Evolutionary conservation across 306 rosid genomes (phyloP).

Genomic region (Acmispon strigosus): DNA sequence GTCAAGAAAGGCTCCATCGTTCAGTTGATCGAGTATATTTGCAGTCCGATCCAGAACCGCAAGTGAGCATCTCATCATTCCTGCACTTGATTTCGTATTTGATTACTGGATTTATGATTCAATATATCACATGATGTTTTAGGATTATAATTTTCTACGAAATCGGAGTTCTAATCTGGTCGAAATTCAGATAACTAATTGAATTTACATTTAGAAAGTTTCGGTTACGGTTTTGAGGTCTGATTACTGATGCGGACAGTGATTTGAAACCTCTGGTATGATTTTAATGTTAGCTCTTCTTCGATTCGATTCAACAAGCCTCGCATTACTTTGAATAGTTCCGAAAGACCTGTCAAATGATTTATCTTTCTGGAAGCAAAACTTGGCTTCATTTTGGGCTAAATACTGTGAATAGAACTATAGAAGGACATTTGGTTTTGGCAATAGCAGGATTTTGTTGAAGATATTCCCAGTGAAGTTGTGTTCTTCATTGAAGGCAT

Average conservation of each 20-base stretch:
- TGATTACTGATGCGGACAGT: too few species aligned
- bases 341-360: background rate
- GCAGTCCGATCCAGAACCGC: conserved; percentile 58
- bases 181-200: background rate
- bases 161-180: background rate
- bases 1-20: conserved; percentile 63
- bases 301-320: background rate
- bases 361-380: background rate
- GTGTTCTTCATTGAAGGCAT: background rate
- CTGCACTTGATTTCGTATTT: background rate
- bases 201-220: background rate
- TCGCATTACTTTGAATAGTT: background rate
- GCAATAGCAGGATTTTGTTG: background rate
- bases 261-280: background rate
- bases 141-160: background rate
- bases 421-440: background rate
- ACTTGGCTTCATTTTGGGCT: background rate
- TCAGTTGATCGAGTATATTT: conserved; percentile 66
- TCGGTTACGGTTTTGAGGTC: background rate
- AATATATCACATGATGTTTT: background rate
- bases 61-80: conserved; percentile 40
- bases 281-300: background rate
- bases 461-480: background rate
- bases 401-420: background rate
- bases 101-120: background rate